Evolutionary conservation across 2,329 filamentous ascomycete genomes (phyloP).

Genomic region (Calonectria honghensis): DNA sequence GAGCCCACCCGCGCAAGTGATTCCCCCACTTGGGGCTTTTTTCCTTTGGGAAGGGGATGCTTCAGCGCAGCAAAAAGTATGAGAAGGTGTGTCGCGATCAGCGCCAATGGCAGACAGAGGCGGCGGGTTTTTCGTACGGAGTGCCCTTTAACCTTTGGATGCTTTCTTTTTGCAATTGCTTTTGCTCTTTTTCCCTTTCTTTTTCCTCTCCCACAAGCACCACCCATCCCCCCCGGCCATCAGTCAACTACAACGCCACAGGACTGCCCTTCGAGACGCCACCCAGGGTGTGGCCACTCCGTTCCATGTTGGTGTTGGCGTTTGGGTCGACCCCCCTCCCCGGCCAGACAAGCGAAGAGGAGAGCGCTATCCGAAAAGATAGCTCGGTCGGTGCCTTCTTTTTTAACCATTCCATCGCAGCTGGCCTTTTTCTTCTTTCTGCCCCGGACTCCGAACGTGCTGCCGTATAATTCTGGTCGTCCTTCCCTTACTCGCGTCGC

Average conservation of each 20-base stretch:
- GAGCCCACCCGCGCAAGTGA: conserved; percentile 30
- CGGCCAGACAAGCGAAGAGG: conserved; percentile 13
- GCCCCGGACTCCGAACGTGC: conserved; percentile 9
- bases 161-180: conserved; percentile 28
- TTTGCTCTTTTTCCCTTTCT: neutral
- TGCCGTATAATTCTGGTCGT: conserved; percentile 25
- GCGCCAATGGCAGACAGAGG: conserved; percentile 10
- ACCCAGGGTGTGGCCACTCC: conserved; percentile 19
- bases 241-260: conserved; percentile 27
- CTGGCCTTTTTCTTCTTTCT: conserved; percentile 33
- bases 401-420: conserved; percentile 41
- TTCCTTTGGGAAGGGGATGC: neutral
- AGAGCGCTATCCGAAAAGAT: conserved; percentile 38
- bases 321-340: conserved; percentile 25
- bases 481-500: conserved; percentile 17
- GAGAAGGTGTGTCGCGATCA: conserved; percentile 8
- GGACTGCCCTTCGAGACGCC: neutral
- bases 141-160: conserved; percentile 16
- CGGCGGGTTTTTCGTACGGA: neutral
- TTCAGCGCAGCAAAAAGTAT: conserved; percentile 14
- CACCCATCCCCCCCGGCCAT: neutral
- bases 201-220: conserved; percentile 9
- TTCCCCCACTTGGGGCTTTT: conserved; percentile 41
- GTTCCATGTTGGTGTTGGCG: conserved; percentile 27
- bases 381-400: conserved; percentile 34